These are phyloP conservation scores for Boletus fagicola DNA, from an alignment of 768 basidiomycete species.

Conservation along the genomic window DNA sequence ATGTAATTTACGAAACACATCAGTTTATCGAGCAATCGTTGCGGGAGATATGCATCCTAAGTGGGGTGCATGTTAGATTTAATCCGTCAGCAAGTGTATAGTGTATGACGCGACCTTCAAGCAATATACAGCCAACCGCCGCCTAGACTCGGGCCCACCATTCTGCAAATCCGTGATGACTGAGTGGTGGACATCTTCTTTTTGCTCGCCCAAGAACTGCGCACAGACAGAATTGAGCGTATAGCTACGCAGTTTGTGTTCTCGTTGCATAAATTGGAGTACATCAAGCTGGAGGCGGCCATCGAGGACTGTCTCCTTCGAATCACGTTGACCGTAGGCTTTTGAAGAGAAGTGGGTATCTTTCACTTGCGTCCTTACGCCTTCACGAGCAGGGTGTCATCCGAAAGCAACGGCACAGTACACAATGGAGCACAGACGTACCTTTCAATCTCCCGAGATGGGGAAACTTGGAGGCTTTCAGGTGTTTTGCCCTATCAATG, in stretches of 20 bases:
- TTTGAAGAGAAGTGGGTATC: constrained; percentile 98
- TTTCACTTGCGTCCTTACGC: constrained; percentile 73
- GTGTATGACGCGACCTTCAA: constrained; percentile 62
- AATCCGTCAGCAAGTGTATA: neutral
- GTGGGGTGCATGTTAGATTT: neutral
- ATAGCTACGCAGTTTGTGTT: constrained; percentile 95
- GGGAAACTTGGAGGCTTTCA: constrained; percentile 69
- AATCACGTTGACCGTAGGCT: constrained; percentile 95
- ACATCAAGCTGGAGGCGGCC: constrained; percentile 95
- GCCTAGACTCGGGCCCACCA: constrained; percentile 87
- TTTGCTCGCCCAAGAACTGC: constrained; percentile 97
- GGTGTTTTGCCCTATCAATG: constrained; percentile 83
- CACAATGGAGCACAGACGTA: constrained; percentile 30
- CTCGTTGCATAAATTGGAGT: constrained; percentile 97
- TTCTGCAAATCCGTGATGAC: constrained; percentile 98
- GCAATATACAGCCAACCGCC: constrained; percentile 95
- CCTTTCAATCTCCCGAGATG: constrained; percentile 75
- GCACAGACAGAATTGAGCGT: constrained; percentile 98
- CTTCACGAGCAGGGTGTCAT: constrained; percentile 40
- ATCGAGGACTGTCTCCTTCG: constrained; percentile 87
- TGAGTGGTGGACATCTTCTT: constrained; percentile 98
- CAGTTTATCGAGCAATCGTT: constrained; percentile 92
- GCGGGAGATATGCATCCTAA: constrained; percentile 97
- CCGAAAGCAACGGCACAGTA: neutral
- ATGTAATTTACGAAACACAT: constrained; percentile 99